These are phyloP conservation scores for Dryas alaskensis DNA, from an alignment of 306 rosid species.

Conservation along the genomic window DNA sequence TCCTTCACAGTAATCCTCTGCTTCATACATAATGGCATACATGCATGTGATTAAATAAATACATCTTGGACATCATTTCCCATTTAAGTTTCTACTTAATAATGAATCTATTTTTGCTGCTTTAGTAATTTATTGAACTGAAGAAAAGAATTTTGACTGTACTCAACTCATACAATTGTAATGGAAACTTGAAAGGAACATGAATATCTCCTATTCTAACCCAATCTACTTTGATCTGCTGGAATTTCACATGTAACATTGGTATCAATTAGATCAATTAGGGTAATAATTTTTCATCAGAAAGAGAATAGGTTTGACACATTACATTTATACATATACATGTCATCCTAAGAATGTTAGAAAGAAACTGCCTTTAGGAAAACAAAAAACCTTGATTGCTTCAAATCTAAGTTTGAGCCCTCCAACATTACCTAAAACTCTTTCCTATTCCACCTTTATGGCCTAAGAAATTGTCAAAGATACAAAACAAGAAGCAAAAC, in stretches of 20 bases:
- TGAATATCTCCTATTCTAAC: not conserved
- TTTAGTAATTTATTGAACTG: not conserved
- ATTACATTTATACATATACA: no score
- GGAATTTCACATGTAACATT: not conserved
- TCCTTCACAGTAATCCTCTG: not conserved
- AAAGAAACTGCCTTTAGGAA: not conserved
- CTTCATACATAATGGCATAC: not conserved
- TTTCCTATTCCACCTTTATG: not conserved
- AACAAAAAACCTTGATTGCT: not conserved
- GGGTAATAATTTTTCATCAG: not conserved
- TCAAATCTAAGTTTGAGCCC: not conserved
- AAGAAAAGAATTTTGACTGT: not conserved
- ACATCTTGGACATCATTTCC: no score
- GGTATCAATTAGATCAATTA: not conserved
- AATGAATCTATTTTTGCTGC: no score
- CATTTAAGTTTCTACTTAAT: no score
- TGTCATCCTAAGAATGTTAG: not conserved
- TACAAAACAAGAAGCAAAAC: not conserved
- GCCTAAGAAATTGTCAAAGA: not conserved
- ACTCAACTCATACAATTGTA: no score
- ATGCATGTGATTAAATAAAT: no score
- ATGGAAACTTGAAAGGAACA: not conserved
- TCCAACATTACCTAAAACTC: not conserved
- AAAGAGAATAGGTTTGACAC: not conserved
- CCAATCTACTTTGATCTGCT: not conserved